Evolutionary conservation across 2,329 filamentous ascomycete genomes (phyloP).

Genomic region (Colletotrichum sansevieriae): DNA sequence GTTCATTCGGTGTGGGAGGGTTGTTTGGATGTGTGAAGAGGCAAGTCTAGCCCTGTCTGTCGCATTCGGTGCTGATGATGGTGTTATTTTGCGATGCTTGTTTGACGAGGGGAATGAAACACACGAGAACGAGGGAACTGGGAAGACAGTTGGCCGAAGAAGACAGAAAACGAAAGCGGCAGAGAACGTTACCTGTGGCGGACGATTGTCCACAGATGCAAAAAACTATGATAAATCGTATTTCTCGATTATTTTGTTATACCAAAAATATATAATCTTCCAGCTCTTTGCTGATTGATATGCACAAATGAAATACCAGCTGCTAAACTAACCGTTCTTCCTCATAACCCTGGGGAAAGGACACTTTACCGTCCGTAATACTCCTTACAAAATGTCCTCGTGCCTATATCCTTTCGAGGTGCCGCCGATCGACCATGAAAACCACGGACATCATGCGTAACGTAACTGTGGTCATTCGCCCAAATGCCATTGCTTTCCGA

Average conservation of each 20-base stretch:
- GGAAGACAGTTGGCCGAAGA: too few relatives aligned
- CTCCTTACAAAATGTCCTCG: constrained; percentile 18
- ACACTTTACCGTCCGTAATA: constrained; percentile 4
- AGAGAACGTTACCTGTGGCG: too few relatives aligned
- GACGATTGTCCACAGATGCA: too few relatives aligned
- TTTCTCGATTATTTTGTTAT: not conserved
- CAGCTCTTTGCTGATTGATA: constrained; percentile 1
- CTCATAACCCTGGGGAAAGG: not conserved
- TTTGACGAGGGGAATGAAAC: too few relatives aligned
- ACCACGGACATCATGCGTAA: constrained; percentile 20
- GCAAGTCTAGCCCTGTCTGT: constrained; percentile 6
- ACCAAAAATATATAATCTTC: not conserved
- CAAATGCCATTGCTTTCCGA: constrained; percentile 12
- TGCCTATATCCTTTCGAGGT: not conserved
- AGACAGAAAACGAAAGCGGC: too few relatives aligned
- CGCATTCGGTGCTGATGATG: not conserved
- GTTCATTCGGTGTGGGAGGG: constrained; percentile 5
- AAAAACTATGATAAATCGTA: too few relatives aligned
- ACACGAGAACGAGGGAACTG: too few relatives aligned
- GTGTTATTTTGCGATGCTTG: too few relatives aligned
- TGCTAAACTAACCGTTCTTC: constrained; percentile 20
- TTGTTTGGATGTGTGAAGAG: not conserved
- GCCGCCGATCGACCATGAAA: constrained; percentile 12
- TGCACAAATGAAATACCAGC: constrained; percentile 21
- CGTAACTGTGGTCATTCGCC: constrained; percentile 13